Conservation (phyloP, 345 rosid species). For the Camelina laxa region DNA sequence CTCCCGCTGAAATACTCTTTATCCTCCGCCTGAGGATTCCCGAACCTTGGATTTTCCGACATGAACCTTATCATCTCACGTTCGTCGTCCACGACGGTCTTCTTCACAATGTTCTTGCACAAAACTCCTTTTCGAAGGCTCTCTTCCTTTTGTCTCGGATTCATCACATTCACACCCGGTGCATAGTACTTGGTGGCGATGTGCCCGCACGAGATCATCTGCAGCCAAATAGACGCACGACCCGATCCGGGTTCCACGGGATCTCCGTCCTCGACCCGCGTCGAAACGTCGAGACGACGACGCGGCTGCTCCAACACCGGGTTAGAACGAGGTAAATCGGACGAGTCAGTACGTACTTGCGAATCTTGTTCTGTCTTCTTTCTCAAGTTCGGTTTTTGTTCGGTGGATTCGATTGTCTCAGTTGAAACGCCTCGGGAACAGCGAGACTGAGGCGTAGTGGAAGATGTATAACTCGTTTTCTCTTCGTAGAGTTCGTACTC, state of each 20-base stretch:
- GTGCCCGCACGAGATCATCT: constrained; percentile 80
- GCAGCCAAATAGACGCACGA: constrained; percentile 67
- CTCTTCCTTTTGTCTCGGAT: constrained; percentile 31
- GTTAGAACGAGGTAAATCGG: constrained; percentile 33
- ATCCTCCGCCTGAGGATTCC: constrained; percentile 74
- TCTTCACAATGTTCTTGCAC: constrained; percentile 49
- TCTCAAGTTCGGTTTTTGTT: constrained; percentile 31
- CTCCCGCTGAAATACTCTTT: constrained; percentile 94
- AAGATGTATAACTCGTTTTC: constrained; percentile 77
- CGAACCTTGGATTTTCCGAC: constrained; percentile 97
- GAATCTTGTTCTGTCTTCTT: constrained; percentile 21
- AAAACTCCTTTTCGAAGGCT: constrained; percentile 59
- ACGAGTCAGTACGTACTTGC: constrained; percentile 25
- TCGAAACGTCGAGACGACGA: constrained; percentile 30
- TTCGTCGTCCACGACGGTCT: constrained; percentile 54
- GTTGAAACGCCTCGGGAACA: constrained; percentile 83
- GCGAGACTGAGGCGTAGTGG: constrained; percentile 86
- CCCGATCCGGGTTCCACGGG: constrained; percentile 41
- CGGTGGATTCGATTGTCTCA: constrained; percentile 56
- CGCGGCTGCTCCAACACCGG: constrained; percentile 1
- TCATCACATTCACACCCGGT: constrained; percentile 40
- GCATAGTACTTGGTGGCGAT: constrained; percentile 49
- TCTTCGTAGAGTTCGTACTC: constrained; percentile 74
- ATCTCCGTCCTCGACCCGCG: constrained; percentile 59
- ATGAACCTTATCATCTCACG: constrained; percentile 62